Conservation (phyloP, 2,329 filamentous ascomycete genomes). For the Cladosporium colombiae region DNA sequence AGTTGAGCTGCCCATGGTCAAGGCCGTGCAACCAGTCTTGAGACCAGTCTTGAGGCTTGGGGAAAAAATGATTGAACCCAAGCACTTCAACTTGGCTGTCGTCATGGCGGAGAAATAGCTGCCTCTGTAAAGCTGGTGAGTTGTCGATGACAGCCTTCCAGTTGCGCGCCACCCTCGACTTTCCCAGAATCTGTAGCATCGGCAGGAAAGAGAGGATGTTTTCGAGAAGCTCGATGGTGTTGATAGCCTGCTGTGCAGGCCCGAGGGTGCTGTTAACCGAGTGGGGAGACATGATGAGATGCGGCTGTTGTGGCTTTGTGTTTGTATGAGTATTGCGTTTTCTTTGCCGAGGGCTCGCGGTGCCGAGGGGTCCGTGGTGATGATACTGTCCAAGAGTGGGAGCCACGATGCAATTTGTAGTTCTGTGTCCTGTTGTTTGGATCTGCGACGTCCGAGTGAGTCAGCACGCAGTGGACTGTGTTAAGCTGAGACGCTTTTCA, state of each 20-base stretch:
- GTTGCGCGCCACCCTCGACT: background rate
- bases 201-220: background rate
- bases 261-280: background rate
- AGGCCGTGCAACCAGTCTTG: background rate
- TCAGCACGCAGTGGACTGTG: background rate
- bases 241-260: background rate
- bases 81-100: background rate
- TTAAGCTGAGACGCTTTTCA: background rate
- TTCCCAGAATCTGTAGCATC: background rate
- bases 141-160: background rate
- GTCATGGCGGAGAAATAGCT: background rate
- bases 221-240: background rate
- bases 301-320: background rate
- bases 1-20: no score
- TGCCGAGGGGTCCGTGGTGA: background rate
- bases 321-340: background rate
- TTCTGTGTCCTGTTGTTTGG: background rate
- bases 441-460: background rate
- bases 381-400: background rate
- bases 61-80: background rate
- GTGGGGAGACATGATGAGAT: background rate
- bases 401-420: background rate
- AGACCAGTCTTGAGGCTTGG: background rate
- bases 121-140: background rate
- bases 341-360: background rate